Conservation (phyloP, 306 rosid genomes). For the Acacia confusa region DNA sequence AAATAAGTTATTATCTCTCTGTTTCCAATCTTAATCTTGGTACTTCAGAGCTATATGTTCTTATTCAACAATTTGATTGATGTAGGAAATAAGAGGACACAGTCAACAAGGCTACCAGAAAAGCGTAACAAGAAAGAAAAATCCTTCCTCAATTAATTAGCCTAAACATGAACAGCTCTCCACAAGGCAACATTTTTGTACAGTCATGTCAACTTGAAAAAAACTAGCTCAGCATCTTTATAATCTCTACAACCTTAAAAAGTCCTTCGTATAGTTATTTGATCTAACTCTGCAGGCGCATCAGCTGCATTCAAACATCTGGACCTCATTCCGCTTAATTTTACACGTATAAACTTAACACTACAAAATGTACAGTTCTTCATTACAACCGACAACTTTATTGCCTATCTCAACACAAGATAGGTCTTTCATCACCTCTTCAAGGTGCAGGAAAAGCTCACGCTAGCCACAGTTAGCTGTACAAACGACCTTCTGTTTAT, state of each 20-base stretch:
- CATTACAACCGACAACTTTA: slow-evolving; percentile 59
- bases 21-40: no score
- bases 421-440: slow-evolving; percentile 41
- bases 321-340: slow-evolving; percentile 48
- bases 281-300: slow-evolving; percentile 56
- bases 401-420: slow-evolving; percentile 49
- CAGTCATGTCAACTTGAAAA: slow-evolving; percentile 51
- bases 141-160: slow-evolving; percentile 53
- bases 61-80: neutral
- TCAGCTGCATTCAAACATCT: slow-evolving; percentile 57
- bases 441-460: slow-evolving; percentile 51
- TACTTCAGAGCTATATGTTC: neutral
- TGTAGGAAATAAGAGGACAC: neutral
- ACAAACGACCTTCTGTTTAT: slow-evolving; percentile 62
- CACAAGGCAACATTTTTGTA: slow-evolving; percentile 67
- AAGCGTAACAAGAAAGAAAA: slow-evolving; percentile 45
- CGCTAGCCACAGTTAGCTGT: slow-evolving; percentile 96
- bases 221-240: slow-evolving; percentile 62
- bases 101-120: neutral
- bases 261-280: slow-evolving; percentile 56
- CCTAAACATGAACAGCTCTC: slow-evolving; percentile 67
- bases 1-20: no score
- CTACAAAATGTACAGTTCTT: slow-evolving; percentile 93
- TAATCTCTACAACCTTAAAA: slow-evolving; percentile 69
- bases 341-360: slow-evolving; percentile 71